Evolutionary conservation across 495 filamentous ascomycete genomes (phyloP).

Genomic region (Talaromyces wortmannii): DNA sequence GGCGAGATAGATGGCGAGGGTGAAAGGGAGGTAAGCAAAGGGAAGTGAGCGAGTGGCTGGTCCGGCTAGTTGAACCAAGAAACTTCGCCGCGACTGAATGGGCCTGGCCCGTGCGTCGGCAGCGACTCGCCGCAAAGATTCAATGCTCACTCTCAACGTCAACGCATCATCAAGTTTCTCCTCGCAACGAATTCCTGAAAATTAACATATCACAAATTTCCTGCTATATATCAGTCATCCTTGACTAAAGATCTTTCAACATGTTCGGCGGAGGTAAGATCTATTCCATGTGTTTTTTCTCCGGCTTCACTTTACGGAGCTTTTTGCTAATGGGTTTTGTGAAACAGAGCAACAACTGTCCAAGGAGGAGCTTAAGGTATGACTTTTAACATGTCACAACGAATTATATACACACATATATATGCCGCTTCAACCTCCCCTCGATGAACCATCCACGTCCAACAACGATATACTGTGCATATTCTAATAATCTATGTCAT

Average conservation of each 20-base stretch:
- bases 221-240: not conserved
- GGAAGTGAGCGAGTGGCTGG: not conserved
- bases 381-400: not conserved
- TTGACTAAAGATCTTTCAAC: conserved; percentile 7
- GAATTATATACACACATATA: not conserved
- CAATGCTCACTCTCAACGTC: not conserved
- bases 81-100: conserved; percentile 1
- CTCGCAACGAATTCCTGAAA: not conserved
- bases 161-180: not conserved
- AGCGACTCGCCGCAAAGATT: not conserved
- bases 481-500: not conserved
- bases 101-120: not conserved
- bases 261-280: conserved; percentile 41
- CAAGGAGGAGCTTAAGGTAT: conserved; percentile 40
- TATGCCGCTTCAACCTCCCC: not conserved
- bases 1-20: not conserved
- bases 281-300: not conserved
- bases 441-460: not conserved
- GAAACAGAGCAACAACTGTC: conserved; percentile 32
- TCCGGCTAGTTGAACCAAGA: not conserved
- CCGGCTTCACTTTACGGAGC: not conserved
- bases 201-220: not conserved
- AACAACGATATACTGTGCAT: not conserved
- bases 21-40: not conserved
- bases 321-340: conserved; percentile 1